Evolutionary conservation across 305 asterid species (phyloP).

Genomic region (Solanum hybrid): DNA sequence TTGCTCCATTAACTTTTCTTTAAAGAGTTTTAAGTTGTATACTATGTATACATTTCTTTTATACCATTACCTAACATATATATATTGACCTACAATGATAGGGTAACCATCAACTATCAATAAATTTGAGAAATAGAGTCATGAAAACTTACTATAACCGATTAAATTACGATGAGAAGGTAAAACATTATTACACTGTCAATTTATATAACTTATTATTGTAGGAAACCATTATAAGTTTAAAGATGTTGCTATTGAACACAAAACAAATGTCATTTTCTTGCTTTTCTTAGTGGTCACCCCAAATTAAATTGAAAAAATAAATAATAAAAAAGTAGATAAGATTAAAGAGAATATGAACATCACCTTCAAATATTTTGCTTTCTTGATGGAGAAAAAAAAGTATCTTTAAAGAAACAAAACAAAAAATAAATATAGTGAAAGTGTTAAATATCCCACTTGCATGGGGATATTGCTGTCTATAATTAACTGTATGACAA

Average conservation of each 20-base stretch:
- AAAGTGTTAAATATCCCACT: neutral
- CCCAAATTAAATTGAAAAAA: neutral
- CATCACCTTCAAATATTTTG: neutral
- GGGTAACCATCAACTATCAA: neutral
- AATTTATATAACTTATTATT: neutral
- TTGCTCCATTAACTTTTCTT: neutral
- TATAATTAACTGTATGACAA: neutral
- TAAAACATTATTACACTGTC: neutral
- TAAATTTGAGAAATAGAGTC: neutral
- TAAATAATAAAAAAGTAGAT: neutral
- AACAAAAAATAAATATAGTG: neutral
- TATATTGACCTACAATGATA: neutral
- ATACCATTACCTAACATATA: neutral
- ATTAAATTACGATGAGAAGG: neutral
- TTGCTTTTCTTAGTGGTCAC: neutral
- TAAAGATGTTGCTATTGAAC: neutral
- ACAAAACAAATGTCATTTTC: neutral
- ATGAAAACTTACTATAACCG: neutral
- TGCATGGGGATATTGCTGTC: neutral
- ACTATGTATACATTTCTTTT: neutral
- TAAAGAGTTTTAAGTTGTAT: neutral
- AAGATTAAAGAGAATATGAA: neutral
- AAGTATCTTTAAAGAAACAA: neutral
- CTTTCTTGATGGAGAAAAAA: neutral
- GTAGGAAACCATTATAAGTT: neutral